Evolutionary conservation across 2,329 filamentous ascomycete genomes (phyloP), one percentile per base, ranked within the genome.

Genomic region (Phaeomoniella chlamydospora): DNA sequence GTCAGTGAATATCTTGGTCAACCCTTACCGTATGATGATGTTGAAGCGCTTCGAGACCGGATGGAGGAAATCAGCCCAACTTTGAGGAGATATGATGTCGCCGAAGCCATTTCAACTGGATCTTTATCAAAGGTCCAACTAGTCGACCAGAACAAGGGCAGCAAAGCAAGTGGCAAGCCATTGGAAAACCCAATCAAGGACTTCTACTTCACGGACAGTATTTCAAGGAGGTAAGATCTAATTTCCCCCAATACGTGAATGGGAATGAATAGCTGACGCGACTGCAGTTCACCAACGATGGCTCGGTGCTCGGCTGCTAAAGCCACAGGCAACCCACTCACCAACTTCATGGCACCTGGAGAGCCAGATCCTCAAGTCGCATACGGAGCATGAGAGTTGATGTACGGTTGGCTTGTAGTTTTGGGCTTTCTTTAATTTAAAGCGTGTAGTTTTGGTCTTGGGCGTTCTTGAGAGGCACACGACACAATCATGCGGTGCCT

Each of bases 201-300:
- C 68, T 98, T 98, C 61, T 98, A 87, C 67, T 94, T 96, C 63
- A 98, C 90, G 58, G 88, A 98, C 62, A 77, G 80, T 39, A 94
- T 98, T 59, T 93, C 87, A 29, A 79, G 90, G 72, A 94, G 85
- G 85, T 90, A 67, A 59, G 76, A 66, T 32, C n/a, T 26, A 26
- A 9, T 19, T 34, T 33, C 17, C 31, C 9, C 37, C 31, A 15
- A 4, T 37, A 16, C 31, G 14, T n/a, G n/a, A n/a, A n/a, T n/a
- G n/a, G n/a, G n/a, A n/a, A n/a, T n/a, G n/a, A n/a, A n/a, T n/a
- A n/a, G n/a, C 44, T 52, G 38, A 16, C 18, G 19, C 34, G 18
- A 17, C 10, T 17, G 29, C 42, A 93, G 87, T 67, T 94, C 87
- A 43, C 87, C 90, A 35, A 98, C 90, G 39, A 98, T 98, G 90